Evolutionary conservation across 352 stramenopile species (phyloP), one percentile per base, ranked within the genome.

Genomic region (Phytophthora pini): DNA sequence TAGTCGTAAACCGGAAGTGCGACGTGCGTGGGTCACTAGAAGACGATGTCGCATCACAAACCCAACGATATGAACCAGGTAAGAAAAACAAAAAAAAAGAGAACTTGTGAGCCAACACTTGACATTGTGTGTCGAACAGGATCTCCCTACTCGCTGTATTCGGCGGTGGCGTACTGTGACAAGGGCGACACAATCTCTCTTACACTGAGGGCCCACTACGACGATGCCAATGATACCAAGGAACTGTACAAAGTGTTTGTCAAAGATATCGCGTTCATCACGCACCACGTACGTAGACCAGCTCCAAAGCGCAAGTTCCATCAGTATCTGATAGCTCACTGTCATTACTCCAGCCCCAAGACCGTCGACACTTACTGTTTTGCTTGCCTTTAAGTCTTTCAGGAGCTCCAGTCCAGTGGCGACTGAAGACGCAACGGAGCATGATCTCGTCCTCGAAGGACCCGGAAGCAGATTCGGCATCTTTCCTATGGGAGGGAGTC

Each of bases 121-220:
- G 7, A 34, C 29, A 34, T 34, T 34, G 4, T 34, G 7, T 34
- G 29, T 34, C 6, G 29, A 10, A 9, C 61, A 68, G 61, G 38
- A 13, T 9, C 9, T 11, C 32, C 34, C 3, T 72, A 56, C 20
- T 11, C 24, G 0, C 26, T 74, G 13, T 54, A 65, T 29, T 74
- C 70, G 4, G 59, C 56, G 5, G 51, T 71, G 15, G 65, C 41
- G 20, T 74, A 74, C 44, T 68, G 65, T 22, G 47, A 74, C 6
- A 34, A 36, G 6, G 56, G 51, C 10, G 65, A 71, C 22, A 48
- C 44, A n/a, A 9, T 77, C 13, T 74, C 32, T 22, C 55, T 70
- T 5, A 45, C 49, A 7, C 17, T 72, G 15, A 52, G 27, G 6
- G n/a, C 61, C 13, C 22, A 41, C 12, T 5, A 47, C 12, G 54